Percentiles rank a stretch among this genome's conserved stretches.
Evolutionary conservation across 768 basidiomycete genomes (phyloP).

Genomic region (Naganishia randhawae): DNA sequence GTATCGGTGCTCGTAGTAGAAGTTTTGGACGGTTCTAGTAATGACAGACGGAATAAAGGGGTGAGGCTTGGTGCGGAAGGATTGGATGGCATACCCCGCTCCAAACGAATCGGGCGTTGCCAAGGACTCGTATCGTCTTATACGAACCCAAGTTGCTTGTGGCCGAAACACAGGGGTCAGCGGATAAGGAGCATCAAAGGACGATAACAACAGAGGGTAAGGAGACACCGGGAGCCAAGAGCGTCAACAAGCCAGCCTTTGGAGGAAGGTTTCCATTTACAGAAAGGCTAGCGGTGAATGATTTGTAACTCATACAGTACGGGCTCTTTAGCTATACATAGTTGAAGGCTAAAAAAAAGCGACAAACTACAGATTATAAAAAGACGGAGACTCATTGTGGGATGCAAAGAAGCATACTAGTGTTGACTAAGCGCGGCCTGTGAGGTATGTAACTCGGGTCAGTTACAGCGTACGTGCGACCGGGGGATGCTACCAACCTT

Average conservation of each 20-base stretch:
- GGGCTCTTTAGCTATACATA: constrained; percentile 6
- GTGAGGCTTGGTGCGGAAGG: not conserved
- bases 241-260: not conserved
- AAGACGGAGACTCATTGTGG: not conserved
- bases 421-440: not conserved
- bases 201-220: not conserved
- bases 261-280: not conserved
- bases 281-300: not conserved
- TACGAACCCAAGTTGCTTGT: no score
- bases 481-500: constrained; percentile 34
- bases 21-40: not conserved
- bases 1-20: not conserved
- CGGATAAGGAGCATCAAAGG: not conserved
- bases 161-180: not conserved
- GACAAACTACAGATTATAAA: not conserved
- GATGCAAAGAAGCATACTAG: not conserved
- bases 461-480: not conserved
- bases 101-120: not conserved
- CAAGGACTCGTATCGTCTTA: not conserved
- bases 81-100: not conserved
- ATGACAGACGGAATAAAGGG: not conserved
- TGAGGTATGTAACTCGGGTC: not conserved
- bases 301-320: not conserved
- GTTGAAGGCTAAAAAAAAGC: not conserved
- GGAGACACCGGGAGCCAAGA: no score